Base-by-base conservation (phyloP, 2,329 filamentous ascomycete species). In the Myriosclerotinia curreyana region DNA sequence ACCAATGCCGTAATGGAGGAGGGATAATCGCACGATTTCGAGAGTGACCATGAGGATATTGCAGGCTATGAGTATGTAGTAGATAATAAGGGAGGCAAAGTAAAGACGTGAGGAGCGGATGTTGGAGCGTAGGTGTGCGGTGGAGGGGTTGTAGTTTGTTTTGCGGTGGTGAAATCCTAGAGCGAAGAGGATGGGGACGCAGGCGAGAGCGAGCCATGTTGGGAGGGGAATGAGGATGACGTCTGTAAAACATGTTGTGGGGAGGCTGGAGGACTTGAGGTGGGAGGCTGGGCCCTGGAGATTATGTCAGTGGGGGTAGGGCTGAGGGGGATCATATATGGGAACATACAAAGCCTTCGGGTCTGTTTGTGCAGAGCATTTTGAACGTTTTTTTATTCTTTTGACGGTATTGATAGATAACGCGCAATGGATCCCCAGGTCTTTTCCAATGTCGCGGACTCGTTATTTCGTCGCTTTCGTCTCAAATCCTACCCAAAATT, bases 171-270 rank as follows among this genome's bases (percentile, higher is more conserved):
- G 65, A 12, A 66, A 42, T 40, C 66, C 65, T 40, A 69, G 48
- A 20, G 66, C 40, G 60, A 72, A 64, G 49, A 76, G 69, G 46
- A 69, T 31, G 1, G 71, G 66, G 40, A 76, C 66, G 50, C 71
- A 51, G 31, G 67, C 12, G 25, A 77, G 64, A 46, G 75, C 72
- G 36, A 75, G 54, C 73, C 72, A 77, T 5, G 70, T 71, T 14
- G 74, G 74, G 49, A 76, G 70, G n/a, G 75, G 75, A 46, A 75
- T 68, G 46, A 77, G 69, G 64, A 77, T 71, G 2, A 68, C 71
- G 55, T 76, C 75, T 58, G 69, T 66, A 69, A 76, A 76, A 70
- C 75, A 77, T 68, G 75, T 71, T 64, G 75, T 76, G 58, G 74
- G 74, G 60, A 75, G 64, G 20, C 72, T 69, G 2, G 70, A 71